A percentile compares a stretch with the other conserved stretches of the same genome.
Evolutionary conservation across 2,329 filamentous ascomycete genomes (phyloP).

Genomic region (Bipolaris victoriae): DNA sequence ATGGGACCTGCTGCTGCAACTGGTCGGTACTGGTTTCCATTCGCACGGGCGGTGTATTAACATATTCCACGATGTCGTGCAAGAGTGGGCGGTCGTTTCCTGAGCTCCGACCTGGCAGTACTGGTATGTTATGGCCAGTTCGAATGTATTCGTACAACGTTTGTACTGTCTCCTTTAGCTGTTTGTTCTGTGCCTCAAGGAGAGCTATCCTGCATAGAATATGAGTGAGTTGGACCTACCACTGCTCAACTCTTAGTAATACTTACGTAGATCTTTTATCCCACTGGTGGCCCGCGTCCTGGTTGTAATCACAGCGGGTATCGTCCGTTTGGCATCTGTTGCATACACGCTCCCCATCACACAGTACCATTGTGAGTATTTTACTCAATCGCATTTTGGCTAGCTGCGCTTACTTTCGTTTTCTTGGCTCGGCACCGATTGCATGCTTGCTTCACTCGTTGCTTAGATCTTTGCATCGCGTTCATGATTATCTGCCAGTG

Average conservation of each 20-base stretch:
- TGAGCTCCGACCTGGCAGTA: background rate
- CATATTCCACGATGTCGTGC: slow-evolving; percentile 1
- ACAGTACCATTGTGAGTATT: slow-evolving; percentile 3
- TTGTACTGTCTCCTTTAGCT: background rate
- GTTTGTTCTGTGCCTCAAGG: slow-evolving; percentile 5
- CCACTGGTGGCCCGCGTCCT: background rate
- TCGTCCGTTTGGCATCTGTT: background rate
- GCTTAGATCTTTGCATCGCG: slow-evolving; percentile 2
- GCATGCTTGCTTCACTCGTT: slow-evolving; percentile 17
- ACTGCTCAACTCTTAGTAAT: background rate
- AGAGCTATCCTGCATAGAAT: background rate
- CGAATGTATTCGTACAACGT: slow-evolving; percentile 1
- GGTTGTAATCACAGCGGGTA: background rate
- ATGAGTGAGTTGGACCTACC: background rate
- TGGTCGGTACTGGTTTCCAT: background rate
- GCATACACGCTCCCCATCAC: background rate
- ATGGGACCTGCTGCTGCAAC: background rate
- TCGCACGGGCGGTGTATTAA: background rate
- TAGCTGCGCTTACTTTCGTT: slow-evolving; percentile 10
- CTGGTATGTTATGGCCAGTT: background rate
- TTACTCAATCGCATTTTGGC: background rate
- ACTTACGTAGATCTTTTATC: background rate
- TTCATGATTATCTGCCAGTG: background rate
- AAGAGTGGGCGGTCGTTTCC: slow-evolving; percentile 1
- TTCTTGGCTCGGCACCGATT: slow-evolving; percentile 16